Evolutionary conservation across 306 rosid genomes (phyloP).

Genomic region (Trifolium pratense): DNA sequence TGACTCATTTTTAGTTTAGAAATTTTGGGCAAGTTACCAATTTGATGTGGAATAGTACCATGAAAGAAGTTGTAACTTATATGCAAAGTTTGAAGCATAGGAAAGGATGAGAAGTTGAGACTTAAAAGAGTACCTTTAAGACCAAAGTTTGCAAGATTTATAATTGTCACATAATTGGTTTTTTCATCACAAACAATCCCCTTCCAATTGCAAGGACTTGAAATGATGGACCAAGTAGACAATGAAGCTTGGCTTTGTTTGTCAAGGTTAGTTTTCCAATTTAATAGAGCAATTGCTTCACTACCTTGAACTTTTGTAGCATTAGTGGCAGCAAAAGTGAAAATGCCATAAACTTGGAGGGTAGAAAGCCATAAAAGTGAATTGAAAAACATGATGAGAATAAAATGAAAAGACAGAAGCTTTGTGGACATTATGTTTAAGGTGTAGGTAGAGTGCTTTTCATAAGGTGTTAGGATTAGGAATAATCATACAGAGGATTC

Average conservation of each 20-base stretch:
- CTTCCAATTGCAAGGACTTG: conserved; percentile 40
- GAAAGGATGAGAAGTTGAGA: conserved; percentile 48
- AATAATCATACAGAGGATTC: conserved; percentile 4
- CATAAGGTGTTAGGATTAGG: neutral
- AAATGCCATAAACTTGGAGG: neutral
- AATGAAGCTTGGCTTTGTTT: conserved; percentile 40
- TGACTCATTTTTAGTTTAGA: neutral
- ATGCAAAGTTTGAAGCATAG: conserved; percentile 20
- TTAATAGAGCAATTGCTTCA: conserved; percentile 38
- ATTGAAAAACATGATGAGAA: conserved; percentile 15
- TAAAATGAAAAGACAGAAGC: neutral
- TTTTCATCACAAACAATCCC: conserved; percentile 41
- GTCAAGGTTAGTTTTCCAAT: conserved; percentile 46
- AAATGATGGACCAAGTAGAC: conserved; percentile 39
- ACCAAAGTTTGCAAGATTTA: conserved; percentile 28
- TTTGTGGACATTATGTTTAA: conserved; percentile 33
- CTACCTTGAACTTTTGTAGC: neutral
- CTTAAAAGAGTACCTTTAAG: conserved; percentile 43
- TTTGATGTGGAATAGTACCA: conserved; percentile 43
- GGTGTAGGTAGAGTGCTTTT: neutral
- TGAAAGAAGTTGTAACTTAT: conserved; percentile 20
- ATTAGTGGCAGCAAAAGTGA: conserved; percentile 1
- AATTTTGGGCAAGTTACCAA: conserved; percentile 37
- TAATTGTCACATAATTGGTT: conserved; percentile 7
- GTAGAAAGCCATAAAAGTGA: conserved; percentile 21